These are phyloP conservation scores for Ruellia speciosa DNA, from an alignment of 305 asterid species.

Conservation along the genomic window DNA sequence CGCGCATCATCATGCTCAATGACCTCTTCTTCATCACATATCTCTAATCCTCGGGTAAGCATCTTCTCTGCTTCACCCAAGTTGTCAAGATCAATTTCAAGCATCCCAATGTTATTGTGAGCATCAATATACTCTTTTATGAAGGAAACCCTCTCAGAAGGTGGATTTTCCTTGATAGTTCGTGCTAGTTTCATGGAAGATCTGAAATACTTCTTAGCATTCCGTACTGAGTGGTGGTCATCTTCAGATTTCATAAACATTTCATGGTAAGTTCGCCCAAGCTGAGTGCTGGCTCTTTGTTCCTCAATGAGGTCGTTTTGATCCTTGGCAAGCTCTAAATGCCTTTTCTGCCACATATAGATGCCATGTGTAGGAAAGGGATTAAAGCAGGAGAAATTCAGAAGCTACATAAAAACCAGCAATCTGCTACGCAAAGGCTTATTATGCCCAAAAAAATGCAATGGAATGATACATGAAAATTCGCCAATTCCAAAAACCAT, in stretches of 20 bases:
- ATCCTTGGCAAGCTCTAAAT: constrained; percentile 74
- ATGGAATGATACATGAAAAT: neutral
- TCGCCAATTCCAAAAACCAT: neutral
- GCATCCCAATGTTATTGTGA: constrained; percentile 91
- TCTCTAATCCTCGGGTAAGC: constrained; percentile 57
- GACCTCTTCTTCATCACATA: constrained; percentile 90
- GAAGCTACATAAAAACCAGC: neutral
- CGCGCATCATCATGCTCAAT: constrained; percentile 65
- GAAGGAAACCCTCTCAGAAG: constrained; percentile 33
- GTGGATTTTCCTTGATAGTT: constrained; percentile 44
- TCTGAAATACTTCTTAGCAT: constrained; percentile 72
- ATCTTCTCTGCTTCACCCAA: constrained; percentile 56
- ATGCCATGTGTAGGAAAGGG: constrained; percentile 6
- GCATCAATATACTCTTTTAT: constrained; percentile 85
- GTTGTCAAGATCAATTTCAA: constrained; percentile 84
- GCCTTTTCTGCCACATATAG: constrained; percentile 61
- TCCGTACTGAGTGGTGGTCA: constrained; percentile 62
- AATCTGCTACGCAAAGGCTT: neutral
- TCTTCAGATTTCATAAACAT: constrained; percentile 67
- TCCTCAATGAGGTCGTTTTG: constrained; percentile 70
- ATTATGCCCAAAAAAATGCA: neutral
- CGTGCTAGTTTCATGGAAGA: constrained; percentile 63
- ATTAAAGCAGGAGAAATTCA: constrained; percentile 8
- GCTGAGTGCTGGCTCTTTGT: constrained; percentile 96
- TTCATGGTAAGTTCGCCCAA: constrained; percentile 94